Percentiles rank a stretch among this genome's conserved stretches.
Conservation (phyloP, 169 alveolate genomes). For the Plasmodium vivax region DNA sequence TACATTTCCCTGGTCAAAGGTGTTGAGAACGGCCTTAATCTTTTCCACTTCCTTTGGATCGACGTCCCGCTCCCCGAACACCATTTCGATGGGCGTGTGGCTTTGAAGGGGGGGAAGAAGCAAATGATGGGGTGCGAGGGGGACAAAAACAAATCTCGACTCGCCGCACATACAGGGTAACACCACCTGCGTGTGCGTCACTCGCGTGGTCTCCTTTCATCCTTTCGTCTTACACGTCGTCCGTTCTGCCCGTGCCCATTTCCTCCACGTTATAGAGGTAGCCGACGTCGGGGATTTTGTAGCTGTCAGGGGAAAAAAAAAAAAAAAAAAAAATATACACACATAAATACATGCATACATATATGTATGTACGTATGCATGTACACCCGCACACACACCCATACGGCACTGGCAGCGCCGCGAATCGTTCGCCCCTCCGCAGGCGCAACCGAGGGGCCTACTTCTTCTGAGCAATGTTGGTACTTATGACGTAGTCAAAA, state of each 20-base stretch:
- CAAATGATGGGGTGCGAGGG: not conserved
- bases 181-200: not conserved
- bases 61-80: slow-evolving; percentile 75
- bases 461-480: slow-evolving; percentile 72
- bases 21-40: slow-evolving; percentile 57
- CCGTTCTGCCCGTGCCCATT: slow-evolving; percentile 75
- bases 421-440: not conserved
- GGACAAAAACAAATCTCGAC: not conserved
- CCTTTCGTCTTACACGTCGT: slow-evolving; percentile 52
- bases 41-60: slow-evolving; percentile 76
- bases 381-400: not conserved
- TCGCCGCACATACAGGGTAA: not conserved
- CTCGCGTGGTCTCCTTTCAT: not conserved
- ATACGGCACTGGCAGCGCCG: not conserved
- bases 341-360: not conserved
- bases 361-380: not conserved
- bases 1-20: slow-evolving; percentile 79
- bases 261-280: slow-evolving; percentile 66
- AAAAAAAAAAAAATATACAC: not conserved
- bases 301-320: slow-evolving; percentile 14
- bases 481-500: slow-evolving; percentile 76
- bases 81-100: slow-evolving; percentile 77
- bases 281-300: slow-evolving; percentile 51
- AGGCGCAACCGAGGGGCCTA: not conserved
- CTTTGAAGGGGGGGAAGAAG: not conserved